Conservation (phyloP, 176 grass and related monocot species). For the Oryza rufipogon region DNA sequence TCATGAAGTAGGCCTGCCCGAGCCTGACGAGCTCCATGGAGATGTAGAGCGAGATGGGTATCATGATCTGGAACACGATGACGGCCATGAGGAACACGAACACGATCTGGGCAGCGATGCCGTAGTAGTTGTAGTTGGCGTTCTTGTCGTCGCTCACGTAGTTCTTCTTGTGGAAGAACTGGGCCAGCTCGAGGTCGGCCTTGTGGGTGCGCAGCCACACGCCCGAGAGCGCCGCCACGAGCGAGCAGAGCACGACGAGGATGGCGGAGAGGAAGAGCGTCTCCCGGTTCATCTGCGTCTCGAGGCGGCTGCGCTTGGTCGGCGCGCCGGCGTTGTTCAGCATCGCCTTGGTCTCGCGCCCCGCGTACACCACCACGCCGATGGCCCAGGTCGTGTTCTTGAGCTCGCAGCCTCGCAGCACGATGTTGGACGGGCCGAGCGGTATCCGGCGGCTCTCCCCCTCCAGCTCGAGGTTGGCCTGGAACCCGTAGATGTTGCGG, state of each 20-base stretch:
- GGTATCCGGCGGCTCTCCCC: conserved; percentile 56
- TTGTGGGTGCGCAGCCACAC: conserved; percentile 66
- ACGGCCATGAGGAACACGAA: conserved; percentile 90
- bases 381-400: conserved; percentile 85
- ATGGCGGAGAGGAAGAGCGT: conserved; percentile 73
- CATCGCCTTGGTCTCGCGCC: conserved; percentile 81
- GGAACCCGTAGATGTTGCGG: conserved; percentile 91
- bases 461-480: conserved; percentile 65
- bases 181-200: conserved; percentile 54
- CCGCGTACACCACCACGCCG: conserved; percentile 86
- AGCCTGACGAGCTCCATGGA: conserved; percentile 94
- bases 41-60: conserved; percentile 95
- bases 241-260: conserved; percentile 57
- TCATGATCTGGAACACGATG: conserved; percentile 98
- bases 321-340: conserved; percentile 76
- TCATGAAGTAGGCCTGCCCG: conserved; percentile 95
- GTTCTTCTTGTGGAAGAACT: conserved; percentile 81
- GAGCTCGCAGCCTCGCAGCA: conserved; percentile 90
- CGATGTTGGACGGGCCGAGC: conserved; percentile 84
- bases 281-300: conserved; percentile 86
- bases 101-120: conserved; percentile 70
- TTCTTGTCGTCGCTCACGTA: conserved; percentile 41
- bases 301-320: conserved; percentile 74
- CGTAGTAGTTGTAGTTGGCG: conserved; percentile 79
- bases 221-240: conserved; percentile 60